Evolutionary conservation across 2,329 filamentous ascomycete species (phyloP).

Genomic region (Ophiostoma australiae): DNA sequence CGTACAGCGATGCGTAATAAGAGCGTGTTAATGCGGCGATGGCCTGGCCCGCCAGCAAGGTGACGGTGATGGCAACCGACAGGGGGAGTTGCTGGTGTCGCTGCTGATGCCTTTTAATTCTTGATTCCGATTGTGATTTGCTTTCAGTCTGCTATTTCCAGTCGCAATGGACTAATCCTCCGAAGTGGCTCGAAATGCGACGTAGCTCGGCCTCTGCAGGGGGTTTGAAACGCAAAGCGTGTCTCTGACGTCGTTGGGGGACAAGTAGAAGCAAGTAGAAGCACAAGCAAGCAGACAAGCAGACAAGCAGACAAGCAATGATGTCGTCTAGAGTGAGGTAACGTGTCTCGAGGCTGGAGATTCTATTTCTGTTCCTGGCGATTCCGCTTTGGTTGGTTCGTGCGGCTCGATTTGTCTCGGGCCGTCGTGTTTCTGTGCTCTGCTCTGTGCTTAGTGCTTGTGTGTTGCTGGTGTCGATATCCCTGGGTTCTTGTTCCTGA

Average conservation of each 20-base stretch:
- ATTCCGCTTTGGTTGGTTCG: neutral
- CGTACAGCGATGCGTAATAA: neutral
- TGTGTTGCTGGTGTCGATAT: neutral
- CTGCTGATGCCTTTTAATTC: neutral
- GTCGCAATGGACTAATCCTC: neutral
- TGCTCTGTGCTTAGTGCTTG: neutral
- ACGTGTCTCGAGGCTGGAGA: neutral
- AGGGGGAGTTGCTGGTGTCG: neutral
- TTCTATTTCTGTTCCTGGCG: neutral
- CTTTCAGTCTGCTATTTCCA: neutral
- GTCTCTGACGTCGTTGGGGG: conserved; percentile 18
- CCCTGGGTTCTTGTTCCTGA: neutral
- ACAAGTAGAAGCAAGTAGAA: neutral
- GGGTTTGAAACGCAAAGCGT: conserved; percentile 18
- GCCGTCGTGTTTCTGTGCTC: neutral
- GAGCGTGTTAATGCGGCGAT: neutral
- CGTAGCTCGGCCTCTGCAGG: conserved; percentile 6
- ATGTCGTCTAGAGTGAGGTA: neutral
- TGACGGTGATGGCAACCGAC: neutral
- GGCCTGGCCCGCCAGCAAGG: conserved; percentile 8
- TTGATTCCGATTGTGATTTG: neutral
- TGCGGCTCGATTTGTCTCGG: neutral
- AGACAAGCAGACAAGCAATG: neutral
- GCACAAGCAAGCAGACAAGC: neutral
- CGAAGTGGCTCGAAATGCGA: conserved; percentile 10